Percentiles rank a stretch among this genome's conserved stretches.
Conservation (phyloP, 2,329 filamentous ascomycete genomes). For the Beauveria medogensis region DNA sequence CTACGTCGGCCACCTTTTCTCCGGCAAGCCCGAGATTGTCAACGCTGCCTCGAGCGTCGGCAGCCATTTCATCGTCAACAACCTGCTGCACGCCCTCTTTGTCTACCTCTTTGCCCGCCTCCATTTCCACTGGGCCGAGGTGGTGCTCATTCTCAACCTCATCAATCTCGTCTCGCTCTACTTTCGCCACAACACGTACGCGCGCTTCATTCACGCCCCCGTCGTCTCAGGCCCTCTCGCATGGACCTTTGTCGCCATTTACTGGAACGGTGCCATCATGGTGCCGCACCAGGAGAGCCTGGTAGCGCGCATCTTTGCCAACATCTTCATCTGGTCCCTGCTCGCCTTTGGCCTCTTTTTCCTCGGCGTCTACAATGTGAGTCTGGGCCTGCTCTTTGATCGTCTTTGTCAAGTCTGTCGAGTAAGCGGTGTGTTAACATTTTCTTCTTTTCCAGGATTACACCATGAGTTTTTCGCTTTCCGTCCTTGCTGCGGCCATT, state of each 20-base stretch:
- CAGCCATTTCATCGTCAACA: slow-evolving; percentile 78
- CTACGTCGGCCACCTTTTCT: slow-evolving; percentile 73
- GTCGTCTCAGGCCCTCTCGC: slow-evolving; percentile 68
- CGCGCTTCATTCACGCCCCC: slow-evolving; percentile 67
- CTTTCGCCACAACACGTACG: slow-evolving; percentile 67
- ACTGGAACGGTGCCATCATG: slow-evolving; percentile 82
- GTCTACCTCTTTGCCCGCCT: slow-evolving; percentile 74
- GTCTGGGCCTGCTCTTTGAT: slow-evolving; percentile 9
- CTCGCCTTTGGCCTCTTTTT: slow-evolving; percentile 71
- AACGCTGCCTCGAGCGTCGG: slow-evolving; percentile 69
- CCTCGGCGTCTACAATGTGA: slow-evolving; percentile 62
- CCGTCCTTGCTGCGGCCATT: slow-evolving; percentile 63
- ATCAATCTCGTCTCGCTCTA: slow-evolving; percentile 72
- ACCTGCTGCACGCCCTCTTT: slow-evolving; percentile 73
- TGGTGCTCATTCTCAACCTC: slow-evolving; percentile 73
- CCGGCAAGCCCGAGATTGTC: slow-evolving; percentile 52
- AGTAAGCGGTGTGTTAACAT: not conserved
- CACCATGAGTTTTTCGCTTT: slow-evolving; percentile 73
- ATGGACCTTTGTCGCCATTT: slow-evolving; percentile 79
- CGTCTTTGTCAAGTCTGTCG: no score
- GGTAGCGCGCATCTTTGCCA: slow-evolving; percentile 71
- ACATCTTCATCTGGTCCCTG: slow-evolving; percentile 82
- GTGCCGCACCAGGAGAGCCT: slow-evolving; percentile 59
- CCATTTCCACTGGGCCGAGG: slow-evolving; percentile 66
- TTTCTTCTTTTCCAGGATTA: slow-evolving; percentile 40